Conservation (phyloP, 768 basidiomycete species). For the Kwoniella botswanensis region DNA sequence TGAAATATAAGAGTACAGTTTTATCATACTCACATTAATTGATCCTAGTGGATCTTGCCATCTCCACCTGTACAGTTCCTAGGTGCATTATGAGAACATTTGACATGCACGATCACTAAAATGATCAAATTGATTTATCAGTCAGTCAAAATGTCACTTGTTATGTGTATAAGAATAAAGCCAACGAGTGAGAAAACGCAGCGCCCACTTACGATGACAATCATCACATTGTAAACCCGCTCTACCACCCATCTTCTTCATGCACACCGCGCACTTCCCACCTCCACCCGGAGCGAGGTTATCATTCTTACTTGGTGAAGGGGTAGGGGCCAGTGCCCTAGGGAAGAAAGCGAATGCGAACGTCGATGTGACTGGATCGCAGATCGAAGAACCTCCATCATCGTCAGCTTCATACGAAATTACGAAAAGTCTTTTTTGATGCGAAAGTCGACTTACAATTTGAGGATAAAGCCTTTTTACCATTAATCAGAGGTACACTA, state of each 20-base stretch:
- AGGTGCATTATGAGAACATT: conserved; percentile 51
- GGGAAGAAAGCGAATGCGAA: conserved; percentile 51
- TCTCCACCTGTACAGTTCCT: conserved; percentile 42
- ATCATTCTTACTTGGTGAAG: background rate
- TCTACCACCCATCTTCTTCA: conserved; percentile 45
- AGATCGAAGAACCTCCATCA: background rate
- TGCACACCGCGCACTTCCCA: conserved; percentile 47
- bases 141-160: no score
- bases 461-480: conserved; percentile 44
- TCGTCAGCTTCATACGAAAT: no score
- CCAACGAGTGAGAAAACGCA: no score
- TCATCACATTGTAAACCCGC: conserved; percentile 56
- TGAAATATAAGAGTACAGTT: no score
- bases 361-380: conserved; percentile 37
- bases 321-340: conserved; percentile 19
- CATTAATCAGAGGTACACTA: conserved; percentile 31
- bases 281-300: background rate
- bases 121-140: no score
- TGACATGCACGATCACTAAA: conserved; percentile 55
- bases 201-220: conserved; percentile 45
- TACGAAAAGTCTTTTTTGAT: no score
- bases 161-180: background rate
- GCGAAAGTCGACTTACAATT: conserved; percentile 37
- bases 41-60: background rate
- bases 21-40: background rate